phyloP scores from a whole-genome alignment of 2,329 filamentous ascomycete species.

The Teratosphaeria destructans region DNA sequence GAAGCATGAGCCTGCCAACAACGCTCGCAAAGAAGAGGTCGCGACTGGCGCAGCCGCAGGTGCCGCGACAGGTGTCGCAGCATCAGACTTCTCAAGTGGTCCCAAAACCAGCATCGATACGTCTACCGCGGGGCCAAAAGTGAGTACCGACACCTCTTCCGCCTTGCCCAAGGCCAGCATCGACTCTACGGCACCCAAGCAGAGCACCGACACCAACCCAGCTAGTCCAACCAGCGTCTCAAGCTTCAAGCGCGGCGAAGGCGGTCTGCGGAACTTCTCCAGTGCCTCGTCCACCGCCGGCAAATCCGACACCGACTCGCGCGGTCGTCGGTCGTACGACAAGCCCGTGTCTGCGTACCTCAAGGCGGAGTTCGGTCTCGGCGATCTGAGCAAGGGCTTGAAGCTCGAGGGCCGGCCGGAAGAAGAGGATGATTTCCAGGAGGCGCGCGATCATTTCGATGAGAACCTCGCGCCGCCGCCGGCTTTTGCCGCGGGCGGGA shows the following conservation, averaged over 20 bases:
- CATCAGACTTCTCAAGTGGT: background rate
- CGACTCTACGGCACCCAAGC: background rate
- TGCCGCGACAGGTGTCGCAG: conserved; percentile 2
- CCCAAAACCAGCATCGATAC: background rate
- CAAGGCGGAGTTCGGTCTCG: conserved; percentile 11
- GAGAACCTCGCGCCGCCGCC: conserved; percentile 34
- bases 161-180: background rate
- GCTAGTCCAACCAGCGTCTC: conserved; percentile 12
- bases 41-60: background rate
- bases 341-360: background rate
- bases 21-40: conserved; percentile 1
- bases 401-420: conserved; percentile 11
- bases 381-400: conserved; percentile 5
- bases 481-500: conserved; percentile 25
- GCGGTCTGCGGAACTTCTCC: conserved; percentile 8
- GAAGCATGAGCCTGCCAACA: background rate
- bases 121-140: background rate
- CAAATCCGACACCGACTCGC: conserved; percentile 20
- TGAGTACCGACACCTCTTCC: background rate
- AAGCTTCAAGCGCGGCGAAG: conserved; percentile 14
- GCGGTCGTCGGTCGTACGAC: conserved; percentile 15
- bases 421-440: conserved; percentile 33
- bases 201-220: background rate
- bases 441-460: conserved; percentile 42
- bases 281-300: conserved; percentile 20